These are phyloP conservation scores for Dillenia turbinata DNA, from an alignment of 164 flowering plant genomes.

Conservation along the genomic window DNA sequence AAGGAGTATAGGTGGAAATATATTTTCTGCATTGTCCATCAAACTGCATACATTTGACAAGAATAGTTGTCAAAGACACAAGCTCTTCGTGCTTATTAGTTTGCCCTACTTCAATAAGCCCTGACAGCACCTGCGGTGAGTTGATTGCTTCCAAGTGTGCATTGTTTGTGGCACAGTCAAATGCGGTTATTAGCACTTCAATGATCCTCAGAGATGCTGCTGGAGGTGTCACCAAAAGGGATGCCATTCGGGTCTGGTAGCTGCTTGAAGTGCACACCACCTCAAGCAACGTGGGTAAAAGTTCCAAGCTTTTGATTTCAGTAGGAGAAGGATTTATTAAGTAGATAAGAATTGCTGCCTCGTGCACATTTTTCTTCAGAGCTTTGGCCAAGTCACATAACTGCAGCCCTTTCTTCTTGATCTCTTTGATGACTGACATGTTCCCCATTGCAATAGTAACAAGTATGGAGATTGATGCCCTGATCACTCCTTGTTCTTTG, in stretches of 20 bases:
- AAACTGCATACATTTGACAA: conserved; percentile 61
- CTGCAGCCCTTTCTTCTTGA: conserved; percentile 51
- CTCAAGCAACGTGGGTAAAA: conserved; percentile 57
- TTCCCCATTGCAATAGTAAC: conserved; percentile 38
- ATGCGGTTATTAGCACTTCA: conserved; percentile 60
- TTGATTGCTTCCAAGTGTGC: conserved; percentile 48
- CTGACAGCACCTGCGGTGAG: conserved; percentile 50
- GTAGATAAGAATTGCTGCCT: conserved; percentile 65
- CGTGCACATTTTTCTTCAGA: conserved; percentile 57
- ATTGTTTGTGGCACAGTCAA: conserved; percentile 47
- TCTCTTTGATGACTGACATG: conserved; percentile 38
- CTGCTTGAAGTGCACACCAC: conserved; percentile 44
- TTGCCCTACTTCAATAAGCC: conserved; percentile 39
- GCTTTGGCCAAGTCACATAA: conserved; percentile 55
- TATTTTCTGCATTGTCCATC: conserved; percentile 62
- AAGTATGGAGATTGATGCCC: conserved; percentile 56
- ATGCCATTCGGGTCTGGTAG: conserved; percentile 13
- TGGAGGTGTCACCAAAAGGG: conserved; percentile 47
- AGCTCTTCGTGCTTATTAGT: conserved; percentile 35
- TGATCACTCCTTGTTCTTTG: conserved; percentile 45
- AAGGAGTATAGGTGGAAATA: conserved; percentile 36
- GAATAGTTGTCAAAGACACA: conserved; percentile 48
- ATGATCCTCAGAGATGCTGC: conserved; percentile 71
- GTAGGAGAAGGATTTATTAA: conserved; percentile 61
- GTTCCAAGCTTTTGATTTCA: conserved; percentile 56